Percentiles rank a stretch among this genome's conserved stretches.
phyloP scores from a whole-genome alignment of 352 stramenopile genomes.

The Phytophthora syringae region DNA sequence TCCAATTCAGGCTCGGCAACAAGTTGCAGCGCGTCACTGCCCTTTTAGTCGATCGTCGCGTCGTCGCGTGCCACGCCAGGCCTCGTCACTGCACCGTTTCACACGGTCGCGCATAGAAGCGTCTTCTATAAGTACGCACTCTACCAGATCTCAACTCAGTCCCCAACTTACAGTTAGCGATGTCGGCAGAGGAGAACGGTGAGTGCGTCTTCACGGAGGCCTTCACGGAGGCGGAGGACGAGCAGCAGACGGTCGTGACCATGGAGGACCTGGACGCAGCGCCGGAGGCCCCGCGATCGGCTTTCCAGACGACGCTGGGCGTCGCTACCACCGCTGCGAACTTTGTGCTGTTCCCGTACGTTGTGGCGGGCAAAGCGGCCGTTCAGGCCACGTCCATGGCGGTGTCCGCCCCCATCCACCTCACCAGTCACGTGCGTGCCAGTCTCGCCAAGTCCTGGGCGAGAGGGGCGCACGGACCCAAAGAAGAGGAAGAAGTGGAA shows the following conservation, averaged over 20 bases:
- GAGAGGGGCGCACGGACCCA: neutral
- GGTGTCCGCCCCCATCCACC: conserved; percentile 60
- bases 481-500: neutral
- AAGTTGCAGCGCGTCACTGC: neutral
- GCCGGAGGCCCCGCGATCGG: neutral
- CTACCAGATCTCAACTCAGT: neutral
- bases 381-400: conserved; percentile 66
- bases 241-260: conserved; percentile 30
- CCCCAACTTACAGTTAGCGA: conserved; percentile 1
- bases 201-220: conserved; percentile 33
- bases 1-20: neutral
- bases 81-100: conserved; percentile 2
- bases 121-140: neutral
- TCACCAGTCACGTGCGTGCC: conserved; percentile 58
- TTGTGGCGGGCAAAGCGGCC: conserved; percentile 61
- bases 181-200: conserved; percentile 13
- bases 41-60: conserved; percentile 23
- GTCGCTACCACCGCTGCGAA: conserved; percentile 65
- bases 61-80: conserved; percentile 1
- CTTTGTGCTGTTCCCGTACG: conserved; percentile 68
- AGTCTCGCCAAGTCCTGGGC: conserved; percentile 42
- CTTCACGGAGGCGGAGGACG: conserved; percentile 18
- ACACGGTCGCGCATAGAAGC: neutral
- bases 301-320: conserved; percentile 60
- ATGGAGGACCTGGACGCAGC: conserved; percentile 22